These are phyloP conservation scores for Microdochium nivale DNA, from an alignment of 2,329 filamentous ascomycete genomes.

Conservation along the genomic window DNA sequence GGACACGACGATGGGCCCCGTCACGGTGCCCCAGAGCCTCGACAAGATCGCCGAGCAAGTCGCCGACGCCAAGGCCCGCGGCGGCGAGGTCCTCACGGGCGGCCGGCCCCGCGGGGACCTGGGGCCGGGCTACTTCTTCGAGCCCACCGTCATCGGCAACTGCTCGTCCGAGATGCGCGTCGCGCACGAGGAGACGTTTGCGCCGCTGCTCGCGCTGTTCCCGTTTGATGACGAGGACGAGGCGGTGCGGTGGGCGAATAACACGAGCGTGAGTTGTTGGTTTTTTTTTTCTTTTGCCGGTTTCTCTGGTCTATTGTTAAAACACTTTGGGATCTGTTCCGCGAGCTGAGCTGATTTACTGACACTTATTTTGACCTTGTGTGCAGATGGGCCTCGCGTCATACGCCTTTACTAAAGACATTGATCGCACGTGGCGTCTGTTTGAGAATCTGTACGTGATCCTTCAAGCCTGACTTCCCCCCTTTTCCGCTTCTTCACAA, in stretches of 20 bases:
- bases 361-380: too few species aligned
- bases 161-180: slow-evolving; percentile 15
- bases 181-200: slow-evolving; percentile 46
- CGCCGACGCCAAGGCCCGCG: slow-evolving; percentile 52
- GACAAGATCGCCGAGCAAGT: slow-evolving; percentile 53
- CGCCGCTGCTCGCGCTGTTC: slow-evolving; percentile 45
- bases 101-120: slow-evolving; percentile 25
- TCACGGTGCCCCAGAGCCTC: slow-evolving; percentile 45
- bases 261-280: slow-evolving; percentile 29
- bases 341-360: too few species aligned
- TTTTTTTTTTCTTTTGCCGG: too few species aligned
- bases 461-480: not conserved
- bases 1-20: slow-evolving; percentile 50
- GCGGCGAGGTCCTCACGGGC: slow-evolving; percentile 55
- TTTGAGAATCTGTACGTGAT: slow-evolving; percentile 38
- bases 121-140: slow-evolving; percentile 4
- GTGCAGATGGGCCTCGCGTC: slow-evolving; percentile 48
- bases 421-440: slow-evolving; percentile 47
- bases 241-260: slow-evolving; percentile 43
- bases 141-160: slow-evolving; percentile 5
- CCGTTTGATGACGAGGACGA: slow-evolving; percentile 50
- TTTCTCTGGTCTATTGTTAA: not conserved
- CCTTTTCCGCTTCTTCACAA: too few species aligned
- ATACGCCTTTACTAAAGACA: slow-evolving; percentile 51
- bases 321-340: too few species aligned